phyloP scores from a whole-genome alignment of 164 flowering plant species.

The Nymphaea thermarum region DNA sequence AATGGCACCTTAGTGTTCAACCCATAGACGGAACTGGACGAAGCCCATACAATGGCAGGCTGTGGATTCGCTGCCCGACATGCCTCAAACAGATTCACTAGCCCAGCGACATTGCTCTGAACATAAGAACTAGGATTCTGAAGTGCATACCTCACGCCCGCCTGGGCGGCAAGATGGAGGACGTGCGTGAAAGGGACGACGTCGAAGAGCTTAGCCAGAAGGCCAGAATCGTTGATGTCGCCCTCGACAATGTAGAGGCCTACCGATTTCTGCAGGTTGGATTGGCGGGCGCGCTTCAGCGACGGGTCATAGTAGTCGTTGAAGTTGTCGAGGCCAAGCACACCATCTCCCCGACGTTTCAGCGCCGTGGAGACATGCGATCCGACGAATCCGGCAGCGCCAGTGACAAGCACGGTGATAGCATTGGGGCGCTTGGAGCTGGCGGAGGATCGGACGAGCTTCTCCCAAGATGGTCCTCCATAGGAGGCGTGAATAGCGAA shows the following conservation, averaged over 20 bases:
- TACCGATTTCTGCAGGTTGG: constrained; percentile 42
- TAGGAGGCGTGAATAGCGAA: constrained; percentile 14
- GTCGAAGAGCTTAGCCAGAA: constrained; percentile 58
- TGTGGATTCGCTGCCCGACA: constrained; percentile 79
- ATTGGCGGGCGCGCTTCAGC: constrained; percentile 63
- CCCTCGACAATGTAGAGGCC: constrained; percentile 86
- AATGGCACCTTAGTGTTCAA: constrained; percentile 79
- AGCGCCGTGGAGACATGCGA: constrained; percentile 71
- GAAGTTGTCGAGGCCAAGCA: constrained; percentile 74
- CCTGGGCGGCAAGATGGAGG: constrained; percentile 94
- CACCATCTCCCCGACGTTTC: constrained; percentile 83
- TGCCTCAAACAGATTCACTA: constrained; percentile 66
- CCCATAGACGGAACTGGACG: constrained; percentile 89
- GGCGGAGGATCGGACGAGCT: constrained; percentile 57
- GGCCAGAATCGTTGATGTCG: constrained; percentile 57
- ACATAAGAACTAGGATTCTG: constrained; percentile 84
- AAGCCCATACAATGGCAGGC: constrained; percentile 92
- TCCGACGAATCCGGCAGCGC: constrained; percentile 92
- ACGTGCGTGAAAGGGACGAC: constrained; percentile 76
- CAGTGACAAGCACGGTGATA: constrained; percentile 71
- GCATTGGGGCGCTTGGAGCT: constrained; percentile 42
- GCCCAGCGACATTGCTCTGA: constrained; percentile 84
- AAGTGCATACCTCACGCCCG: constrained; percentile 93
- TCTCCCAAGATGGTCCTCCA: constrained; percentile 69
- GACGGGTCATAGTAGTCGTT: constrained; percentile 76